Percentiles rank a stretch among this genome's conserved stretches.
phyloP scores from a whole-genome alignment of 176 grass and related monocot genomes.

The Lolium rigidum region DNA sequence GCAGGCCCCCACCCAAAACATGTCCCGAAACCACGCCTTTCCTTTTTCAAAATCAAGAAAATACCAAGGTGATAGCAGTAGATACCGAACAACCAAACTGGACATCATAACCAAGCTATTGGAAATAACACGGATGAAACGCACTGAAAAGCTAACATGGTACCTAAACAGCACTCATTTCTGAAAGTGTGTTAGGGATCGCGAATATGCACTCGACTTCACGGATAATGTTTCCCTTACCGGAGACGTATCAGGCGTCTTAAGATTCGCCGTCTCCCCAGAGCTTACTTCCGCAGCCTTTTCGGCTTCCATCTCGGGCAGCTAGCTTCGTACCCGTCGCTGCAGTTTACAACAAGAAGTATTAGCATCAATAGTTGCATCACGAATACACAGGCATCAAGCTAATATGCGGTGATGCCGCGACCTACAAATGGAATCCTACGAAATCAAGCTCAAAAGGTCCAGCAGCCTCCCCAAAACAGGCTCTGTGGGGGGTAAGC shows the following conservation, averaged over 20 bases:
- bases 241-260: constrained; percentile 13
- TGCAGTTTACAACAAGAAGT: constrained; percentile 34
- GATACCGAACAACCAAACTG: not conserved
- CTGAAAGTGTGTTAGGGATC: not conserved
- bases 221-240: constrained; percentile 38
- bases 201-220: not conserved
- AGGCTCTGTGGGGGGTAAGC: constrained; percentile 11
- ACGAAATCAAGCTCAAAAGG: not conserved
- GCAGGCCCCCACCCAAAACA: not conserved
- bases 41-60: not conserved
- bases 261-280: constrained; percentile 36
- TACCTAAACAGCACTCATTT: not conserved
- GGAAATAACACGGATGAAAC: not conserved
- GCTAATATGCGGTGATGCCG: not conserved
- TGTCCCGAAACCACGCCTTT: not conserved
- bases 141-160: not conserved
- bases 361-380: constrained; percentile 25
- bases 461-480: not conserved
- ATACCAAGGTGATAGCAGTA: not conserved
- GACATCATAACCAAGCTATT: constrained; percentile 1
- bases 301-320: constrained; percentile 48
- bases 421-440: not conserved
- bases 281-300: constrained; percentile 4
- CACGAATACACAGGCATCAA: not conserved
- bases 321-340: constrained; percentile 29